Evolutionary conservation across 1,139 yeast species (phyloP).

Genomic region (Geotrichum siamense): DNA sequence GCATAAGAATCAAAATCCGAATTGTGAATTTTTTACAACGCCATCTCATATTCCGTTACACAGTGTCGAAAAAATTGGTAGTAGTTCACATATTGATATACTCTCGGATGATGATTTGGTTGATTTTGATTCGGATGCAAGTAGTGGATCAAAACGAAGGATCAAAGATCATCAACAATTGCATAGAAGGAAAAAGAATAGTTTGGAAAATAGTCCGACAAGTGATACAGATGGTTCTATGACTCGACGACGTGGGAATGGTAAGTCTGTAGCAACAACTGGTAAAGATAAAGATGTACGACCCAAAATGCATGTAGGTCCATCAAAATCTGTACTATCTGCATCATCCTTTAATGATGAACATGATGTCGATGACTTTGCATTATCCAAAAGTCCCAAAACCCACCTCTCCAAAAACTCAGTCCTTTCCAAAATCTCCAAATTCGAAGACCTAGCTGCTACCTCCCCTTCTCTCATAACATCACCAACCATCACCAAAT

Average conservation of each 20-base stretch:
- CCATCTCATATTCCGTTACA: slow-evolving; percentile 5
- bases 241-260: too few relatives aligned
- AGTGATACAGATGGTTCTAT: too few relatives aligned
- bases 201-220: neutral
- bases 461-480: neutral
- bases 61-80: too few relatives aligned
- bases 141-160: too few relatives aligned
- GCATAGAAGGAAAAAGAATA: too few relatives aligned
- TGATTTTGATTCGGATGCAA: too few relatives aligned
- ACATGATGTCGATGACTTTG: neutral
- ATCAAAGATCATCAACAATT: too few relatives aligned
- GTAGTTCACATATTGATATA: slow-evolving; percentile 2
- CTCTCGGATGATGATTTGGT: slow-evolving; percentile 4
- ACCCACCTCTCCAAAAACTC: slow-evolving; percentile 11
- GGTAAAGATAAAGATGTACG: too few relatives aligned
- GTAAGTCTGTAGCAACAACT: too few relatives aligned
- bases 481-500: neutral
- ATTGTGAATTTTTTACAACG: slow-evolving; percentile 44
- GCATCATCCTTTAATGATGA: neutral
- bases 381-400: slow-evolving; percentile 6
- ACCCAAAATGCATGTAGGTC: slow-evolving; percentile 1
- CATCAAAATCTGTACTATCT: neutral
- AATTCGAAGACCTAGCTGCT: slow-evolving; percentile 11
- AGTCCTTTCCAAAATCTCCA: slow-evolving; percentile 11
- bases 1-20: slow-evolving; percentile 38